These are phyloP conservation scores for Rhodomyrtus psidioides DNA, from an alignment of 441 rosid species.

Conservation along the genomic window DNA sequence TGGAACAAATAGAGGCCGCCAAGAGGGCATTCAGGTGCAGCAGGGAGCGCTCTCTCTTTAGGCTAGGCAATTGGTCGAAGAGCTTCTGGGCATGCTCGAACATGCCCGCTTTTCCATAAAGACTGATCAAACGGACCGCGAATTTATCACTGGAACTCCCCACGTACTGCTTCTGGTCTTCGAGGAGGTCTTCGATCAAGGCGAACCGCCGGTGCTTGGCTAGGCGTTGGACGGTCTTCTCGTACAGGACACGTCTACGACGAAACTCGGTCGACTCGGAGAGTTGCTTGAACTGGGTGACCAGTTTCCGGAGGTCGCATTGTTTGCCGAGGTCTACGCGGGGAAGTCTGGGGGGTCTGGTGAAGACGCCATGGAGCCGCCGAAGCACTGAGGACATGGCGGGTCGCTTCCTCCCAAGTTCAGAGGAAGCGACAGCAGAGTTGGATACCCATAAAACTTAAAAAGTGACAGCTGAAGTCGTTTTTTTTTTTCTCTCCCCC, in stretches of 20 bases:
- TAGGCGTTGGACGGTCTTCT: background rate
- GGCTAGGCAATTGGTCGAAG: constrained; percentile 10
- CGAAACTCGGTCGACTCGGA: background rate
- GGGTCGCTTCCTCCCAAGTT: background rate
- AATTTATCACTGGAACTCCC: background rate
- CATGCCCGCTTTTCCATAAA: constrained; percentile 3
- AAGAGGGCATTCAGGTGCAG: constrained; percentile 4
- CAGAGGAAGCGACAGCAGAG: background rate
- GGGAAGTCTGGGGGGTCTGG: background rate
- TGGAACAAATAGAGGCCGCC: background rate
- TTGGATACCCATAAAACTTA: background rate
- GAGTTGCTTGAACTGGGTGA: background rate
- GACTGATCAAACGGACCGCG: background rate
- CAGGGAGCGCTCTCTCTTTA: background rate
- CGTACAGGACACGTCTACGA: background rate
- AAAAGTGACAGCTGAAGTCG: too few relatives aligned
- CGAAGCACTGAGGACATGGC: background rate
- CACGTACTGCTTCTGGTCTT: constrained; percentile 7
- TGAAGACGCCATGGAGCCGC: background rate
- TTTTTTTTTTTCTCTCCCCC: too few relatives aligned
- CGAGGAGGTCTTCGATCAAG: background rate
- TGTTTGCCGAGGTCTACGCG: background rate
- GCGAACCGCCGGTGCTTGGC: background rate
- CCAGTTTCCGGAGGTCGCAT: background rate
- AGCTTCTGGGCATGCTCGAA: constrained; percentile 1